A percentile compares a stretch with the other conserved stretches of the same genome.
Conservation (phyloP, 257 asterid species). For the Lithospermum erythrorhizon region DNA sequence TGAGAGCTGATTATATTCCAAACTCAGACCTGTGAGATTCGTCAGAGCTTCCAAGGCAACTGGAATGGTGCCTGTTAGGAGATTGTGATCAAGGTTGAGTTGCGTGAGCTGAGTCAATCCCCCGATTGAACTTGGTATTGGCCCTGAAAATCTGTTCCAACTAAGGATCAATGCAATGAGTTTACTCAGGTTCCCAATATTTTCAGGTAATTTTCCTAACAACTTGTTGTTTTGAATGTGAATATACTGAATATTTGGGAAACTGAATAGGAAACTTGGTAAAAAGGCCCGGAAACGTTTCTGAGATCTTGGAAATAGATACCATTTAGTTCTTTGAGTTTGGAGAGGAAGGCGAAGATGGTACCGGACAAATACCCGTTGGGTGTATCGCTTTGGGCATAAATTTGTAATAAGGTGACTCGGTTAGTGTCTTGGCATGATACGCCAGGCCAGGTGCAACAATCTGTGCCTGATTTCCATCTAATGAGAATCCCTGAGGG, state of each 20-base stretch:
- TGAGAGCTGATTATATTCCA: slow-evolving; percentile 36
- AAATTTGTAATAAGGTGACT: slow-evolving; percentile 29
- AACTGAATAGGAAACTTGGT: slow-evolving; percentile 25
- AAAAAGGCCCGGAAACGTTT: slow-evolving; percentile 47
- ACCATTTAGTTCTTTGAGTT: slow-evolving; percentile 28
- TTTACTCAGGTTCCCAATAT: slow-evolving; percentile 21
- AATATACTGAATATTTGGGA: slow-evolving; percentile 22
- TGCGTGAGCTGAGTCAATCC: slow-evolving; percentile 26
- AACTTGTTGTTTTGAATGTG: slow-evolving; percentile 48
- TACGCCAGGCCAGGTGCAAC: slow-evolving; percentile 60
- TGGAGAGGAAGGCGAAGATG: slow-evolving; percentile 48
- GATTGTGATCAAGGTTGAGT: slow-evolving; percentile 43
- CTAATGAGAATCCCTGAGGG: slow-evolving; percentile 46
- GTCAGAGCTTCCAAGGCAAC: slow-evolving; percentile 21
- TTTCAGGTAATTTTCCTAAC: slow-evolving; percentile 43
- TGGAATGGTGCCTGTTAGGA: slow-evolving; percentile 49
- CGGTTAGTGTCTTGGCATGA: slow-evolving; percentile 34
- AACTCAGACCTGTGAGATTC: slow-evolving; percentile 22
- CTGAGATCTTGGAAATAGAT: slow-evolving; percentile 31
- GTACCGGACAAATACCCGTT: slow-evolving; percentile 40
- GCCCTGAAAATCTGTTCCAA: slow-evolving; percentile 56
- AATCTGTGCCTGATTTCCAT: slow-evolving; percentile 65
- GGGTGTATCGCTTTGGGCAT: slow-evolving; percentile 23
- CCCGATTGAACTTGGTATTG: slow-evolving; percentile 38
- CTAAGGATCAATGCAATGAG: slow-evolving; percentile 24